phyloP scores from a whole-genome alignment of 768 basidiomycete species.

The Baorangia bicolor region DNA sequence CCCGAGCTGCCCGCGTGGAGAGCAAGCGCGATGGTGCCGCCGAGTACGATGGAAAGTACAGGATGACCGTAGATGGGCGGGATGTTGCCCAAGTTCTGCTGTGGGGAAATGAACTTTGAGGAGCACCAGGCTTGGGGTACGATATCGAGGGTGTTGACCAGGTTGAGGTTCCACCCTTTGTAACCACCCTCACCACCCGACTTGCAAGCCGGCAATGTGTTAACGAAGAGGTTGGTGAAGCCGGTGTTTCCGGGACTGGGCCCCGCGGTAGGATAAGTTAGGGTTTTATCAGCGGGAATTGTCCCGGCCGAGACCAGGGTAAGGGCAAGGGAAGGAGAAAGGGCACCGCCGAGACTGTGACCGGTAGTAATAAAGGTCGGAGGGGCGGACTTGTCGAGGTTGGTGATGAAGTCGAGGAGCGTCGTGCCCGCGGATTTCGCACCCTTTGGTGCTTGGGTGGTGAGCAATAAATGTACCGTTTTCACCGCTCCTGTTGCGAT shows the following conservation, averaged over 20 bases:
- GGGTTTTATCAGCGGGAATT: conserved; percentile 38
- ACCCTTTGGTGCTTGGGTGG: not conserved
- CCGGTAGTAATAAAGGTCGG: conserved; percentile 8
- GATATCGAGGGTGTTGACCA: conserved; percentile 16
- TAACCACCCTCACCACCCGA: not conserved
- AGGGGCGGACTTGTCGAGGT: not conserved
- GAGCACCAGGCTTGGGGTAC: conserved; percentile 15
- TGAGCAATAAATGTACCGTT: conserved; percentile 2
- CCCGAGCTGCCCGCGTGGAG: not conserved
- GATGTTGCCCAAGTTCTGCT: conserved; percentile 16
- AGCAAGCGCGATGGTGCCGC: not conserved
- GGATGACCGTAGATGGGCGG: conserved; percentile 12
- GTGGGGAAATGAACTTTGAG: not conserved
- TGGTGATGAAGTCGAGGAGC: conserved; percentile 6
- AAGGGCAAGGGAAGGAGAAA: conserved; percentile 16
- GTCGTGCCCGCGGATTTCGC: not conserved
- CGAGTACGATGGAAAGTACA: not conserved
- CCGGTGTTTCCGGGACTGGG: conserved; percentile 11
- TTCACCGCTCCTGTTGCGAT: not conserved
- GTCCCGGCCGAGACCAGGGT: not conserved
- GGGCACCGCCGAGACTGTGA: conserved; percentile 9
- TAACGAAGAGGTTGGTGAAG: conserved; percentile 2
- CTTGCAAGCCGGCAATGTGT: not conserved
- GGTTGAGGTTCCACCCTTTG: conserved; percentile 18
- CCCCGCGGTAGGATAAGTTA: conserved; percentile 10